phyloP scores from a whole-genome alignment of 495 filamentous ascomycete species.

The Penicillium herquei region DNA sequence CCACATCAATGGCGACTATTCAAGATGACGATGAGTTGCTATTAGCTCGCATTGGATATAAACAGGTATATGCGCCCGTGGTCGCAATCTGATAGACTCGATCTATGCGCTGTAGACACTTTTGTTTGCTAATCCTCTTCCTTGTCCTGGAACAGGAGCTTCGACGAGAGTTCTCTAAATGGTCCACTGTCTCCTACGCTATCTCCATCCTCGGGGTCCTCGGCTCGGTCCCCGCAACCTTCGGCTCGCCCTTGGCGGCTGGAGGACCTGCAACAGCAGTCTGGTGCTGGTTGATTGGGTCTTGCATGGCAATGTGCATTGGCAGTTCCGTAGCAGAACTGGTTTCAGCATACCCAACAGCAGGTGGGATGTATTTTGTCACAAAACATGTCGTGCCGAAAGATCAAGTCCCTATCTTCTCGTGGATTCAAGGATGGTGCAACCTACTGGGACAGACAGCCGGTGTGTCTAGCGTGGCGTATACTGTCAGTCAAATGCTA shows the following conservation, averaged over 20 bases:
- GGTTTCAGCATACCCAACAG: constrained; percentile 63
- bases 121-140: neutral
- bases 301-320: constrained; percentile 65
- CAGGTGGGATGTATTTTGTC: constrained; percentile 65
- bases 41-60: constrained; percentile 66
- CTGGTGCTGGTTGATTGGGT: constrained; percentile 71
- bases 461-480: constrained; percentile 56
- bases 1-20: constrained; percentile 44
- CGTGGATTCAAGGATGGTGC: constrained; percentile 63
- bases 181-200: constrained; percentile 73
- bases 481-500: constrained; percentile 59
- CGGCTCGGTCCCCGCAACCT: constrained; percentile 68
- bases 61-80: constrained; percentile 49
- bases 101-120: neutral
- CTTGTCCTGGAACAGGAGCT: constrained; percentile 44
- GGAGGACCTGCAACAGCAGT: constrained; percentile 71
- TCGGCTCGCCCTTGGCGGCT: constrained; percentile 57
- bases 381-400: constrained; percentile 59
- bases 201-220: constrained; percentile 71
- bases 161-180: constrained; percentile 66
- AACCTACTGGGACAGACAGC: constrained; percentile 62
- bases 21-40: constrained; percentile 65
- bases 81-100: neutral
- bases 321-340: constrained; percentile 63
- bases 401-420: constrained; percentile 56